phyloP scores from a whole-genome alignment of 2,329 filamentous ascomycete genomes.

The Fonsecaea erecta region DNA sequence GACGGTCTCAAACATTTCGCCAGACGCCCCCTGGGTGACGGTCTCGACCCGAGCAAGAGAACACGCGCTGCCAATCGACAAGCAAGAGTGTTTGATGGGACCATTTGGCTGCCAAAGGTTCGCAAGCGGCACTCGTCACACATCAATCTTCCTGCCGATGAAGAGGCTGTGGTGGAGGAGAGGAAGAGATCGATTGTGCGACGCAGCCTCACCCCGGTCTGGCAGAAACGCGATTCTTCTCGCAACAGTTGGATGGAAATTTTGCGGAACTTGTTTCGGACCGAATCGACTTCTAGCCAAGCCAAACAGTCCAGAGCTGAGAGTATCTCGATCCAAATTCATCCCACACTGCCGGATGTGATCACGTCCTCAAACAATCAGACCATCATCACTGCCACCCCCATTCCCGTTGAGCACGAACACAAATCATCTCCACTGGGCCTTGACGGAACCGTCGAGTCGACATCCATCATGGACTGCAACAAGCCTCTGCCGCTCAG shows the following conservation, averaged over 20 bases:
- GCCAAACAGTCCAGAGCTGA: constrained; percentile 17
- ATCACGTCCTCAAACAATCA: neutral
- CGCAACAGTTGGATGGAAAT: constrained; percentile 30
- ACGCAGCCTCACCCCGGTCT: constrained; percentile 25
- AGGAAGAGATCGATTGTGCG: constrained; percentile 16
- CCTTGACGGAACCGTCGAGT: constrained; percentile 30
- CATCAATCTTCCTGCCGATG: neutral
- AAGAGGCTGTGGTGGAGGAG: constrained; percentile 9
- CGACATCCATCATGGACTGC: constrained; percentile 9
- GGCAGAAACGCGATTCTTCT: constrained; percentile 27
- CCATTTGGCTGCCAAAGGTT: constrained; percentile 22
- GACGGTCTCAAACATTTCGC: constrained; percentile 18
- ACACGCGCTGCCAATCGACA: constrained; percentile 31
- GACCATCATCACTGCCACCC: neutral
- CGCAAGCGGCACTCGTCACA: constrained; percentile 26
- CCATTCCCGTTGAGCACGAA: neutral
- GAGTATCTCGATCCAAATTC: constrained; percentile 9
- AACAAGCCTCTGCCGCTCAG: constrained; percentile 35
- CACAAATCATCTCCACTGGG: constrained; percentile 7
- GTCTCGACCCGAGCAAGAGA: constrained; percentile 21
- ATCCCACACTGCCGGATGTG: constrained; percentile 5
- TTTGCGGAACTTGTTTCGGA: constrained; percentile 28
- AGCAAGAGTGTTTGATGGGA: constrained; percentile 34
- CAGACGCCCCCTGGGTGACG: constrained; percentile 15
- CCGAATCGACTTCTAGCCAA: constrained; percentile 16